A percentile compares a stretch with the other conserved stretches of the same genome.
These are phyloP conservation scores for Colletotrichum viniferum DNA, from an alignment of 2,329 filamentous ascomycete genomes.

Conservation along the genomic window DNA sequence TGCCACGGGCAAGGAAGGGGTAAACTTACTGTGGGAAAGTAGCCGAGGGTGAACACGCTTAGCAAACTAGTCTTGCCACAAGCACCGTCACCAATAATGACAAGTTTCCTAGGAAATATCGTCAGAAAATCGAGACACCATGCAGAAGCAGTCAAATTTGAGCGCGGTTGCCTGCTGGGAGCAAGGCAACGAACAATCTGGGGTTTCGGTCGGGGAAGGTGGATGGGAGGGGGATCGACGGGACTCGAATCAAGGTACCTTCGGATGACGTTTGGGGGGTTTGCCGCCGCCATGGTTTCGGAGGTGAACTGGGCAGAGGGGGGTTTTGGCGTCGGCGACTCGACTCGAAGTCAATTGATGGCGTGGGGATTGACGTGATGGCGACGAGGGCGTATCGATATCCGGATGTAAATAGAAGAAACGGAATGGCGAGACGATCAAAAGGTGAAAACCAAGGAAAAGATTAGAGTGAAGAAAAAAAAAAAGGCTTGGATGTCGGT, in stretches of 20 bases:
- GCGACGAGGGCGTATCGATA: not conserved
- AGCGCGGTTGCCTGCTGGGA: not conserved
- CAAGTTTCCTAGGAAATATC: constrained; percentile 73
- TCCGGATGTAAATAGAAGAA: not conserved
- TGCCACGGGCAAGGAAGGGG: not conserved
- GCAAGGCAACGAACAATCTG: not conserved
- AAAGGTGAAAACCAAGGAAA: not conserved
- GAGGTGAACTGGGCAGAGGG: not conserved
- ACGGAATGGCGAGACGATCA: not conserved
- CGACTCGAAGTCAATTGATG: constrained; percentile 8
- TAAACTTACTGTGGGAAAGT: constrained; percentile 89
- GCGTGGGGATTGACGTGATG: not conserved
- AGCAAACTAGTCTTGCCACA: constrained; percentile 98
- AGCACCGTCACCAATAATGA: constrained; percentile 96
- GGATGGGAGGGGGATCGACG: not conserved
- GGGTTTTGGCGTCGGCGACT: not conserved
- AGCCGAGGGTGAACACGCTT: constrained; percentile 96
- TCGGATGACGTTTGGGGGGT: constrained; percentile 64
- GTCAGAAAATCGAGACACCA: not conserved
- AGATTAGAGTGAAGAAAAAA: not conserved
- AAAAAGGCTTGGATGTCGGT: not conserved
- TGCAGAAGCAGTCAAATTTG: not conserved
- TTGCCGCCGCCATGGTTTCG: constrained; percentile 46
- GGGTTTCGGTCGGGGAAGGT: not conserved
- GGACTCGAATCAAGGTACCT: constrained; percentile 54